A percentile compares a stretch with the other conserved stretches of the same genome.
Evolutionary conservation across 805 yeast genomes (phyloP).

Genomic region (Starmerella floris): DNA sequence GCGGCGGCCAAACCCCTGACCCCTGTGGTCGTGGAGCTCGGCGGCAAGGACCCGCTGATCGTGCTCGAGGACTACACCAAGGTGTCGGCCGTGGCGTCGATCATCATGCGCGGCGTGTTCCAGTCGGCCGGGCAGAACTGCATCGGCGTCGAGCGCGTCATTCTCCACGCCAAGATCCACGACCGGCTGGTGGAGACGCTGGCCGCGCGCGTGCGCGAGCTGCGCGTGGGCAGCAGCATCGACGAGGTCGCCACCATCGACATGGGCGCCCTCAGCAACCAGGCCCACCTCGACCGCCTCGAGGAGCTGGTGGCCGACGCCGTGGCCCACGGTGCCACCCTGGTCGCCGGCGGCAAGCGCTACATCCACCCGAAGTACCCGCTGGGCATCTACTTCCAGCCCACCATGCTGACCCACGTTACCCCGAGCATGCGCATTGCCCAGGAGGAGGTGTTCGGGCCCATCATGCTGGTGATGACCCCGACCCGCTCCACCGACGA

Average conservation of each 20-base stretch:
- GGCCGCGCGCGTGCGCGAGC: constrained; percentile 39
- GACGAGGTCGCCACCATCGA: constrained; percentile 85
- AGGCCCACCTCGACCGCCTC: constrained; percentile 53
- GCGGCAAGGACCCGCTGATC: constrained; percentile 89
- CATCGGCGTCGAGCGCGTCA: constrained; percentile 90
- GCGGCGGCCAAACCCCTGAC: constrained; percentile 80
- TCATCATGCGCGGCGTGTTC: constrained; percentile 86
- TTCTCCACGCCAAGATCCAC: constrained; percentile 52
- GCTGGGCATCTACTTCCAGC: constrained; percentile 84
- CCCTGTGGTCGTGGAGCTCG: constrained; percentile 90
- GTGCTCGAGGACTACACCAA: constrained; percentile 45
- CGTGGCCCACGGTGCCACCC: constrained; percentile 63
- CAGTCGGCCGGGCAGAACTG: constrained; percentile 98
- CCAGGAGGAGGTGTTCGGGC: constrained; percentile 88
- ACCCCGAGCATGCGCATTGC: constrained; percentile 67
- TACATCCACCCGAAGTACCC: constrained; percentile 85
- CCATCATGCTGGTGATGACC: constrained; percentile 59
- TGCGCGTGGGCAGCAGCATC: constrained; percentile 80
- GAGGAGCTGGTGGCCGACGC: constrained; percentile 62
- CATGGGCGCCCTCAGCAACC: constrained; percentile 90
- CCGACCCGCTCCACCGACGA: constrained; percentile 52
- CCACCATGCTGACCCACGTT: constrained; percentile 78
- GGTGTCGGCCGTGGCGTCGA: constrained; percentile 43
- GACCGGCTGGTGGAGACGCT: constrained; percentile 46
- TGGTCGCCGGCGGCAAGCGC: constrained; percentile 69